These are phyloP conservation scores for Dispira simplex DNA, from an alignment of 192 early-diverging fungal species.

Conservation along the genomic window DNA sequence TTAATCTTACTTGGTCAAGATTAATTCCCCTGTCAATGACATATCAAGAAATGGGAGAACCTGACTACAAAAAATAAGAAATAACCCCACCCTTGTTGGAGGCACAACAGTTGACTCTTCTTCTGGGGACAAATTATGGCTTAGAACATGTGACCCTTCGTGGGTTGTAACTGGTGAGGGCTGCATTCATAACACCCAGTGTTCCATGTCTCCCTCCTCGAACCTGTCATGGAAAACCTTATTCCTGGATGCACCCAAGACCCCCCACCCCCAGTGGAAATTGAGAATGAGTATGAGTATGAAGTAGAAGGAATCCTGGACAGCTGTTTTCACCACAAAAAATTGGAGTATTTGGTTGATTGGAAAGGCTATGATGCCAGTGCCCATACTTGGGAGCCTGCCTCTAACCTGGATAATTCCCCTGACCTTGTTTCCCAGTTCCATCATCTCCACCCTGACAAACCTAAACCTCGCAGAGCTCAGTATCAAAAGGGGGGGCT, in stretches of 20 bases:
- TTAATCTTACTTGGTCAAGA: too few relatives aligned
- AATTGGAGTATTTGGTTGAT: slow-evolving; percentile 12
- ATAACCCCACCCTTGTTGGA: too few relatives aligned
- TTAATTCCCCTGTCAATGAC: too few relatives aligned
- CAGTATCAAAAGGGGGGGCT: not conserved
- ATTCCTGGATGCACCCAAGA: slow-evolving; percentile 6
- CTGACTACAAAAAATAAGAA: too few relatives aligned
- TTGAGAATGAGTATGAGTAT: slow-evolving; percentile 14
- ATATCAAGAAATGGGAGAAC: too few relatives aligned
- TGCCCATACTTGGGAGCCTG: slow-evolving; percentile 13
- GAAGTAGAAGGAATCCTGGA: slow-evolving; percentile 13
- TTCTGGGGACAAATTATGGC: too few relatives aligned
- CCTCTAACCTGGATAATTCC: not conserved
- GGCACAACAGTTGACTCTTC: too few relatives aligned
- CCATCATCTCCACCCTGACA: not conserved
- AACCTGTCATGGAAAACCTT: not conserved
- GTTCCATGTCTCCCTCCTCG: slow-evolving; percentile 25
- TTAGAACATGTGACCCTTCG: too few relatives aligned
- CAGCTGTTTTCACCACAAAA: not conserved
- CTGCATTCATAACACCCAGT: too few relatives aligned
- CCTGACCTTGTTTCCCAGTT: not conserved
- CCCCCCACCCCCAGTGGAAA: slow-evolving; percentile 7
- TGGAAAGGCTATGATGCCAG: slow-evolving; percentile 15
- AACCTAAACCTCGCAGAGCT: not conserved
- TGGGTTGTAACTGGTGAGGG: too few relatives aligned